Conservation (phyloP, 805 yeast species). For the Starmerella gropengiesseri region DNA sequence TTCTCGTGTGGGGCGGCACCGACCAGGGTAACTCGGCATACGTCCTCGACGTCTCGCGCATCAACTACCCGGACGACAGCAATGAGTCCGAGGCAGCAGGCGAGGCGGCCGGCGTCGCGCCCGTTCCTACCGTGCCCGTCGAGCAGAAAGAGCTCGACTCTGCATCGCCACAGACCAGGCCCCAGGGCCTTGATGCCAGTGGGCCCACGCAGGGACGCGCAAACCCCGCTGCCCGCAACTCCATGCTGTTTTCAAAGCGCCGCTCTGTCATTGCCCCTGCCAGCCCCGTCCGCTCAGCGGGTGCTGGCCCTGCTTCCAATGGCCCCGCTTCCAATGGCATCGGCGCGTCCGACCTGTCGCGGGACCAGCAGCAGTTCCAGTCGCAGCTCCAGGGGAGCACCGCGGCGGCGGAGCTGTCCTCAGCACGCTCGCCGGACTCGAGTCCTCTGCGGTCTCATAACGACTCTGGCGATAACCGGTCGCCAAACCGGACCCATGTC, state of each 20-base stretch:
- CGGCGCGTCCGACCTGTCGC: neutral
- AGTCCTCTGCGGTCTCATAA: neutral
- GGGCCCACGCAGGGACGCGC: slow-evolving; percentile 24
- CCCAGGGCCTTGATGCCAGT: slow-evolving; percentile 12
- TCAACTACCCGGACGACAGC: slow-evolving; percentile 34
- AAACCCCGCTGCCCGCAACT: slow-evolving; percentile 25
- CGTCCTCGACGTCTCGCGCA: slow-evolving; percentile 47
- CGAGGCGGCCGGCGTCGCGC: neutral
- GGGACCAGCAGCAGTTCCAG: neutral
- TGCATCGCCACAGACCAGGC: neutral
- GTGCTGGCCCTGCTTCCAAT: neutral
- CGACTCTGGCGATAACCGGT: neutral
- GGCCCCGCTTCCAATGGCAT: neutral
- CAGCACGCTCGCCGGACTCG: neutral
- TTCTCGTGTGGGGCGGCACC: slow-evolving; percentile 81
- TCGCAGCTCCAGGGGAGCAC: neutral
- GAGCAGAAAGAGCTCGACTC: neutral
- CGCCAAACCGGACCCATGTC: slow-evolving; percentile 10
- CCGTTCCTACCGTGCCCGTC: neutral
- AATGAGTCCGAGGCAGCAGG: neutral
- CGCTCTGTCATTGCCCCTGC: slow-evolving; percentile 19
- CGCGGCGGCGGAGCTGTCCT: neutral
- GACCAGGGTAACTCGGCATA: slow-evolving; percentile 48
- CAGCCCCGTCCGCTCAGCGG: slow-evolving; percentile 15
- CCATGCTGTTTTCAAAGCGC: slow-evolving; percentile 24